phyloP scores from a whole-genome alignment of 306 rosid genomes.

The Abrus precatorius region DNA sequence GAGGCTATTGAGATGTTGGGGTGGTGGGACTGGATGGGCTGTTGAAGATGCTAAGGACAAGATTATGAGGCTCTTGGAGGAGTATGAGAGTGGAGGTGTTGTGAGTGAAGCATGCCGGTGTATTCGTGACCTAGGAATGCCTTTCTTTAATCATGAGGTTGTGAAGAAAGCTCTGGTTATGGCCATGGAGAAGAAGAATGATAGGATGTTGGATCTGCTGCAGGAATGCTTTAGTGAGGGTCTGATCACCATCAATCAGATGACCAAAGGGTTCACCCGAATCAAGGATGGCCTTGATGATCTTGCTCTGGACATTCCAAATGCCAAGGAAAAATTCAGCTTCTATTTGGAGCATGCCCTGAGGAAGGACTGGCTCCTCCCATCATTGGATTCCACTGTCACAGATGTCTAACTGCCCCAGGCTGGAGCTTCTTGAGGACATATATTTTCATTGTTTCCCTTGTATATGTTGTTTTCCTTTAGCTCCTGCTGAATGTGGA shows the following conservation, averaged over 20 bases:
- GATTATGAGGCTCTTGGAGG: slow-evolving; percentile 84
- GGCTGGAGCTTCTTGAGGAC: slow-evolving; percentile 62
- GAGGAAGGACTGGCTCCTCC: slow-evolving; percentile 71
- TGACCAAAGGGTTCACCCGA: slow-evolving; percentile 83
- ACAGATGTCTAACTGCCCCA: slow-evolving; percentile 53
- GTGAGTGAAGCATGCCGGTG: slow-evolving; percentile 85
- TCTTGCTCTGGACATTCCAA: slow-evolving; percentile 87
- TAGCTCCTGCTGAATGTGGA: neutral
- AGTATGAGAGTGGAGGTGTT: slow-evolving; percentile 83
- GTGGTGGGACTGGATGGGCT: slow-evolving; percentile 97
- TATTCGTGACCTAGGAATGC: slow-evolving; percentile 86
- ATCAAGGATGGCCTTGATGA: slow-evolving; percentile 81
- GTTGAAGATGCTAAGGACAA: slow-evolving; percentile 95
- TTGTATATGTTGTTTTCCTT: slow-evolving; percentile 52
- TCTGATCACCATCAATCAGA: slow-evolving; percentile 78
- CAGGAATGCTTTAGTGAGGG: slow-evolving; percentile 85
- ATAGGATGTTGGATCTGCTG: slow-evolving; percentile 73
- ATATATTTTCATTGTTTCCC: slow-evolving; percentile 58
- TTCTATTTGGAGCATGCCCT: slow-evolving; percentile 73
- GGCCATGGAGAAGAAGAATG: slow-evolving; percentile 97
- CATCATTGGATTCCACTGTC: slow-evolving; percentile 59
- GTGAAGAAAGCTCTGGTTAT: slow-evolving; percentile 87
- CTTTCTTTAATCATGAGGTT: slow-evolving; percentile 91
- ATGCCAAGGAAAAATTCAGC: slow-evolving; percentile 68
- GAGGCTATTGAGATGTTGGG: slow-evolving; percentile 91